Evolutionary conservation across 2,329 filamentous ascomycete species (phyloP), one percentile per base, ranked within the genome.

Genomic region (Fusarium mangiferae): DNA sequence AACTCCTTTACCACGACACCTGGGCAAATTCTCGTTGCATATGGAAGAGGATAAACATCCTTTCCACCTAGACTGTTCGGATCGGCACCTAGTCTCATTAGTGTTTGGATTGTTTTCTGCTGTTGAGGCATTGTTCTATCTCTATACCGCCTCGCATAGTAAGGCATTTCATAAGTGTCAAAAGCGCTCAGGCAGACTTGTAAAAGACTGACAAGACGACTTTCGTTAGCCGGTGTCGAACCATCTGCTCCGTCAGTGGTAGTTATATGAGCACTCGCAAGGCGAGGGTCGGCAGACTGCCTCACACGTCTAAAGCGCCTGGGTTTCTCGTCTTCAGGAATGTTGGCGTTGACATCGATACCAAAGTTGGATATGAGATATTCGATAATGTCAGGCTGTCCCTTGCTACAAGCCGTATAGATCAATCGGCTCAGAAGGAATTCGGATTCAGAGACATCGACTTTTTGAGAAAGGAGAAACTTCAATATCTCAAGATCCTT

Each of bases 151-250:
- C 24, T 18, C 35, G 20, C 14, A 18, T 39, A 41, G 15, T 39
- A 39, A 22, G 51, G 15, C 6, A 22, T 9, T 2, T 41, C 22
- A 20, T 9, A 22, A 6, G 3, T 28, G 4, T 42, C 24, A n/a
- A 61, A 56, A 20, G 36, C 20, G 6, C 12, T 4, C 20, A 61
- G 4, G 17, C 18, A 17, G 6, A 28, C 30, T 3, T 61, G 58
- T 5, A 61, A 8, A 36, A 46, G 58, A 42, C 58, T 61, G 9
- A 36, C 1, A 15, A 56, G 41, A 13, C 18, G 26, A 20, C 2
- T 8, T 0, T 14, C 15, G 2, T 33, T 2, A 18, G 1, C 18
- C 20, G 26, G 0, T 14, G 1, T 13, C 6, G 36, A n/a, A 4
- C 20, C 30, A 38, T 6, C 14, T 15, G 33, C 35, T 28, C 28